Conservation (phyloP, 257 asterid species). For the Solanum sejunctum region DNA sequence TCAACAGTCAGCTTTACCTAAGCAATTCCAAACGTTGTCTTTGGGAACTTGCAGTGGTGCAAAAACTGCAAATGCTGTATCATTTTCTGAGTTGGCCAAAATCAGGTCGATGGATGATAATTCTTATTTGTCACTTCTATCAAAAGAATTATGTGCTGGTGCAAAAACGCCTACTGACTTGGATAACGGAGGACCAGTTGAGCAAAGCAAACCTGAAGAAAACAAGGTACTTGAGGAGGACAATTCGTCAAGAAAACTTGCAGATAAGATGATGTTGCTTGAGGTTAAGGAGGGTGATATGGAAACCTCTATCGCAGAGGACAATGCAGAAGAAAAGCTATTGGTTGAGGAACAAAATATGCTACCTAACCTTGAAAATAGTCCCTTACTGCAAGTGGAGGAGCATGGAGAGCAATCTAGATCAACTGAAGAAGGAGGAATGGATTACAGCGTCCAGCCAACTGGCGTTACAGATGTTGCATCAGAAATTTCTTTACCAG, state of each 20-base stretch:
- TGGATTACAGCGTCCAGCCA: background rate
- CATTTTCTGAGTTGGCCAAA: background rate
- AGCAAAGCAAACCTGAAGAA: background rate
- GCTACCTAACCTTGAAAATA: background rate
- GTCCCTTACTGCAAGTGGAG: background rate
- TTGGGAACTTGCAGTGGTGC: background rate
- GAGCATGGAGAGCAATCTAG: background rate
- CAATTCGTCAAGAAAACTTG: background rate
- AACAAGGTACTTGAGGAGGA: background rate
- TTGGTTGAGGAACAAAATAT: background rate
- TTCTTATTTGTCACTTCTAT: background rate
- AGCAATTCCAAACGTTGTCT: background rate
- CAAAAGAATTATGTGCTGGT: background rate
- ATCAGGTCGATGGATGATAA: background rate
- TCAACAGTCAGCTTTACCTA: background rate
- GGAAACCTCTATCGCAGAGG: background rate
- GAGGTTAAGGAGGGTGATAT: background rate
- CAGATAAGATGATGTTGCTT: background rate
- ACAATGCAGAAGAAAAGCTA: background rate
- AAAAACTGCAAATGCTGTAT: background rate
- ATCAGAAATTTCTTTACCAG: background rate
- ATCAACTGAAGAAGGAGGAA: background rate
- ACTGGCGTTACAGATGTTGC: background rate
- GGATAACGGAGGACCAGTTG: background rate
- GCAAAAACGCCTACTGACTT: background rate